Conservation (phyloP, 768 basidiomycete genomes). For the Suillus bovinus region DNA sequence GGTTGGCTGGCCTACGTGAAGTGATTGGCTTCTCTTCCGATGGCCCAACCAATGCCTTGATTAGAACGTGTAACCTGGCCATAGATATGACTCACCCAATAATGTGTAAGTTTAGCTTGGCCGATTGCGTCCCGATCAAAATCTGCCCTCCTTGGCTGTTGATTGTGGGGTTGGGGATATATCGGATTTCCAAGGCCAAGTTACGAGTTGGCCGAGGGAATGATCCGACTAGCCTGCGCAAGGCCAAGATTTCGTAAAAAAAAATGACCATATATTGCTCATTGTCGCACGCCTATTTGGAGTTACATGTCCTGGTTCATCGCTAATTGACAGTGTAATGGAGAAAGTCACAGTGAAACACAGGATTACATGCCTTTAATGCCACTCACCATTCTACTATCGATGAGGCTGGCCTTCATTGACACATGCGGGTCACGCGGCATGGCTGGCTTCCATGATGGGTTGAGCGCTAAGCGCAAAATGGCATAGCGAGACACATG, state of each 20-base stretch:
- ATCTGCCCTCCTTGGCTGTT: no score
- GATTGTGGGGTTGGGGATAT: background rate
- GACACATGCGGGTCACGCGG: background rate
- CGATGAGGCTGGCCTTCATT: background rate
- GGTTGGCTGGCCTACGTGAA: conserved; percentile 1
- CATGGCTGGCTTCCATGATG: background rate
- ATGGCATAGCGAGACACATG: background rate
- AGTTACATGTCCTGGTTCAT: background rate
- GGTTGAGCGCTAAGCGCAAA: background rate
- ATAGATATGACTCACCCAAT: background rate
- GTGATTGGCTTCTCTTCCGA: background rate
- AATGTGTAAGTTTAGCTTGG: background rate
- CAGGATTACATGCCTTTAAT: background rate
- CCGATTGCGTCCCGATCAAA: no score
- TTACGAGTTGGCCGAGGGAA: background rate
- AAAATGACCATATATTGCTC: background rate
- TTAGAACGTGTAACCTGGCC: conserved; percentile 2
- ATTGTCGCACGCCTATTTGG: background rate
- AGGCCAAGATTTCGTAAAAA: background rate
- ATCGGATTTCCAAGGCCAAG: background rate
- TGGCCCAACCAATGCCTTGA: background rate
- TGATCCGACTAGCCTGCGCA: background rate
- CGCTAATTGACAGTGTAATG: background rate
- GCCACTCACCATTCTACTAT: background rate
- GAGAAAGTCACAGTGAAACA: no score